Conservation (phyloP, 306 rosid genomes). For the Urtica urens region DNA sequence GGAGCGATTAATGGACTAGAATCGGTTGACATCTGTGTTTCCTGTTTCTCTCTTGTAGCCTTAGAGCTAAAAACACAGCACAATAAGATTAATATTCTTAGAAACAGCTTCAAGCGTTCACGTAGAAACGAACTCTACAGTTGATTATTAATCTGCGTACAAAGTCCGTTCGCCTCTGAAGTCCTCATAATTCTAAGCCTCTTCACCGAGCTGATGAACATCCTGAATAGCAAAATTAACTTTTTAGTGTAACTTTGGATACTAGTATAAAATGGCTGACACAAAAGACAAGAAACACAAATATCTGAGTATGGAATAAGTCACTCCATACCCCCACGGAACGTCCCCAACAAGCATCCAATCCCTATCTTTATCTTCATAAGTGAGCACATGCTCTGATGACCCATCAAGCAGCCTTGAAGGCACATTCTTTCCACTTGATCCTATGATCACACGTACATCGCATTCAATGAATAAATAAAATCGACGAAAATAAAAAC, state of each 20-base stretch:
- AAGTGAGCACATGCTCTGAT: constrained; percentile 69
- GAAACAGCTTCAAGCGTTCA: neutral
- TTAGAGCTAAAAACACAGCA: constrained; percentile 48
- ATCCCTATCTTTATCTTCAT: constrained; percentile 95
- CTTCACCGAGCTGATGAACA: constrained; percentile 71
- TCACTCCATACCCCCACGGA: constrained; percentile 70
- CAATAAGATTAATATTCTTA: constrained; percentile 8
- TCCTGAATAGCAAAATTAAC: constrained; percentile 43
- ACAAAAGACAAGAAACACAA: neutral
- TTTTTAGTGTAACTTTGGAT: neutral
- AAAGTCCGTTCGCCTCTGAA: constrained; percentile 68
- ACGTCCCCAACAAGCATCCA: constrained; percentile 99
- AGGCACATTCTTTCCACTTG: constrained; percentile 37
- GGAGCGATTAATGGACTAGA: constrained; percentile 24
- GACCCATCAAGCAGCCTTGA: constrained; percentile 61
- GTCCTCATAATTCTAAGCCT: constrained; percentile 86
- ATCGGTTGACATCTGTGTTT: constrained; percentile 43
- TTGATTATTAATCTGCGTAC: constrained; percentile 29
- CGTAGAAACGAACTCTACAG: constrained; percentile 2
- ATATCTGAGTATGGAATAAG: neutral
- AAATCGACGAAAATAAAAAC: no score
- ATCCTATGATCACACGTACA: no score
- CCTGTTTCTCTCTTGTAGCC: constrained; percentile 49
- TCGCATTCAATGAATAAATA: no score
- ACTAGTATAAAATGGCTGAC: neutral